Evolutionary conservation across 805 yeast species (phyloP).

Genomic region (Lachancea sp.): DNA sequence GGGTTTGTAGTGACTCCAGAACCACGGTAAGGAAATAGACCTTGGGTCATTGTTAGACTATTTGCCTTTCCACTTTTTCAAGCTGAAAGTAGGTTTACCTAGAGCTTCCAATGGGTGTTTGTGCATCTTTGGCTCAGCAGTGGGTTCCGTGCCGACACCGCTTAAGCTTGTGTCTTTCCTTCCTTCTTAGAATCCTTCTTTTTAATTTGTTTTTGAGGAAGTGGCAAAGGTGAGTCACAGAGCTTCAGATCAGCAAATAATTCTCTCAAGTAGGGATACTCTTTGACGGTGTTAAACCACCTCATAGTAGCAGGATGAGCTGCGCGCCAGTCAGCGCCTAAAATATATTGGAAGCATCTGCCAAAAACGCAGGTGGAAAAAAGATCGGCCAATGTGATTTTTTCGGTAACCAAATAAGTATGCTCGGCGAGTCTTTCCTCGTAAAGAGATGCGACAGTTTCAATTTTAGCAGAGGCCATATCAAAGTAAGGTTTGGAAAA

Average conservation of each 20-base stretch:
- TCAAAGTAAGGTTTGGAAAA: constrained; percentile 70
- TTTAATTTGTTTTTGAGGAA: constrained; percentile 60
- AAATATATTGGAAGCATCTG: constrained; percentile 53
- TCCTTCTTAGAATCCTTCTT: constrained; percentile 34
- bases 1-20: constrained; percentile 93
- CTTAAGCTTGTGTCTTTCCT: constrained; percentile 23
- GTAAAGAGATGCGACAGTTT: constrained; percentile 36
- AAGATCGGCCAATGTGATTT: constrained; percentile 59
- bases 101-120: constrained; percentile 87
- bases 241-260: constrained; percentile 48
- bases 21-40: constrained; percentile 90
- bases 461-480: constrained; percentile 36
- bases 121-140: constrained; percentile 59
- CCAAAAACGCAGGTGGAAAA: constrained; percentile 42
- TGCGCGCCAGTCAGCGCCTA: constrained; percentile 60
- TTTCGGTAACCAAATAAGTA: constrained; percentile 70
- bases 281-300: constrained; percentile 59
- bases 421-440: constrained; percentile 53
- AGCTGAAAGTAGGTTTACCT: constrained; percentile 59
- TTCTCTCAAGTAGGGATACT: constrained; percentile 41
- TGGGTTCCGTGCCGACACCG: constrained; percentile 30
- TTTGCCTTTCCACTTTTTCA: constrained; percentile 93
- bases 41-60: constrained; percentile 98
- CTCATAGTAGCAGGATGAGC: constrained; percentile 56
- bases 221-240: constrained; percentile 59